Evolutionary conservation across 2,329 filamentous ascomycete species (phyloP), one percentile per base, ranked within the genome.

Genomic region (Huntiella moniliformis): DNA sequence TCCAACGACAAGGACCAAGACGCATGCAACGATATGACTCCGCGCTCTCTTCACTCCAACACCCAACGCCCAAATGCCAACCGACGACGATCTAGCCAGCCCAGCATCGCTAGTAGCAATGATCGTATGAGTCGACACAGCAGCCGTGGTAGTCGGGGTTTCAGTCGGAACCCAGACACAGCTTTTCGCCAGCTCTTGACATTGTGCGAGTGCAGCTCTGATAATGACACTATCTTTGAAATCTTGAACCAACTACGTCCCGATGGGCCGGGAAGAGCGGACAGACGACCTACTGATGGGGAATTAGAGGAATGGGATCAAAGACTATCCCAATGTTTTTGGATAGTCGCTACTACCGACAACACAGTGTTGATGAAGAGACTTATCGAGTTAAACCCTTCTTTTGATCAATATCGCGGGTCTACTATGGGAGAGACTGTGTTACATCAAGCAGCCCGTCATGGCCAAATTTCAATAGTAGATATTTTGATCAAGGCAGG

Each of bases 211-310:
- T 45, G 42, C 18, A 48, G 51, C 22, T 46, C 40, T 35, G 45
- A 52, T 0, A 53, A 52, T 32, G 52, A 53, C 32, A 43, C 42
- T 34, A 48, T 48, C 18, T 45, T 50, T 3, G 43, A 48, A 5
- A 48, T 50, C 22, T 28, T 28, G 6, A 8, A 28, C 22, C 22
- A 28, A 10, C 22, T 28, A 28, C 22, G 22, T 28, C 22, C 22
- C 10, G 22, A 28, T 28, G 22, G 22, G 10, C 22, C 22, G 10
- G 22, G 22, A 8, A 28, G 10, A 8, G 1, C 22, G 7, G 22
- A 28, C 22, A 28, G 22, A 28, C 22, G 22, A 28, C 22, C 22
- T 10, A 28, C 10, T 28, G 22, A 28, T 28, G 22, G 22, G 22
- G 22, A 28, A 8, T 3, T n/a, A n/a, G 42, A 18, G 6, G 22